Evolutionary conservation across 768 basidiomycete genomes (phyloP), one percentile per base, ranked within the genome.

Genomic region (Termitomyces sp.): DNA sequence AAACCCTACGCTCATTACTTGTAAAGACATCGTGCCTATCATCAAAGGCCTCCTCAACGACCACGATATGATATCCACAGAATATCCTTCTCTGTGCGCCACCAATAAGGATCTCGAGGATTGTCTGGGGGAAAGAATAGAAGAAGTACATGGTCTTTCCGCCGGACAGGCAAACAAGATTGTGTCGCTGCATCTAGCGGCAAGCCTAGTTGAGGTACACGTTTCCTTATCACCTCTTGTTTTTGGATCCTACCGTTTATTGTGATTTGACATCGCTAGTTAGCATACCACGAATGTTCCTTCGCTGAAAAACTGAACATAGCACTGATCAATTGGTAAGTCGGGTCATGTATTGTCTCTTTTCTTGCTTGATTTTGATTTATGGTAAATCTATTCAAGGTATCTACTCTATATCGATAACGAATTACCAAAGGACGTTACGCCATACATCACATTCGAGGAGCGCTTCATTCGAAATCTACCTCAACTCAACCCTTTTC

Each of bases 301-400:
- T 53, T 66, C 10, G 52, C 51, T 12, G 61, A 61, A 30, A 66
- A 66, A 22, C 27, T 43, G 24, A 43, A 55, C 20, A 54, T 64
- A 8, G 64, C 59, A 0, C 42, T 66, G 3, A 62, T 58, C 42
- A 61, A 58, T n/a, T 68, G 67, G 67, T 68, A 10, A 27, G 51
- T 40, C 4, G 16, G 16, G 3, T n/a, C n/a, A n/a, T n/a, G n/a
- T n/a, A n/a, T n/a, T n/a, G n/a, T 10, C 1, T 2, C 27, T 22
- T 4, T 3, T 22, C 20, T 33, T 9, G 1, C 4, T 5, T 10
- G 4, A 2, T n/a, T n/a, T 5, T 14, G 2, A 47, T 10, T 16
- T 26, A 14, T n/a, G 22, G 8, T 34, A 45, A 18, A 51, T 3
- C 4, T 5, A 36, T 22, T 10, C 14, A 49, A 66, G 67, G 67